Evolutionary conservation across 805 yeast genomes (phyloP), one percentile per base, ranked within the genome.

Genomic region (Millerozyma acaciae): DNA sequence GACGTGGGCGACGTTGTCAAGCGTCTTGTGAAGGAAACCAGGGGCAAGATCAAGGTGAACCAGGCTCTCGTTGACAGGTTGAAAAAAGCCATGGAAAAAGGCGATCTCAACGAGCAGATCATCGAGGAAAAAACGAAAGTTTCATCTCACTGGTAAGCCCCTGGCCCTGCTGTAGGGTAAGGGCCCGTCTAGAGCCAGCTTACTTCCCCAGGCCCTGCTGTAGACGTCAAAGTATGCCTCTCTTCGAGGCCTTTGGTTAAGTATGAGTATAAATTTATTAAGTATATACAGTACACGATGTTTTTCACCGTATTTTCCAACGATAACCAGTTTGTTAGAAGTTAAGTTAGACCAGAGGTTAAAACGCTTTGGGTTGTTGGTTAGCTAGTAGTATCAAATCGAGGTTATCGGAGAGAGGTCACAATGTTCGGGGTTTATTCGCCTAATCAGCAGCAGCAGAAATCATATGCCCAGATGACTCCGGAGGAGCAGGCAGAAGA

Each of bases 401-500:
- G n/a, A n/a, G n/a, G n/a, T n/a, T 8, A 20, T 20, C 10, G 13
- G 6, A 23, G 13, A 23, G 26, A 10, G 10, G 6, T 28, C 29
- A 49, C 35, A 43, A 63, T 64, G 56, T 60, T 63, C 44, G 72
- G 72, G 18, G 68, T 65, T 9, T 65, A 62, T 40, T 50, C 47
- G 6, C 63, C 63, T 13, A 62, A 55, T 2, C 53, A 47, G 41
- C 59, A 50, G 32, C 58, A 60, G 2, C 43, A 65, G 39, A 78
- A 74, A 56, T 63, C 80, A 6, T 65, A 70, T 38, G 60, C 73
- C 28, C 85, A 85, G 46, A 78, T 90, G 88, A 76, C 86, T 2
- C 89, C 80, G 26, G 96, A 89, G 43, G 96, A 89, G 55, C 96
- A 87, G 61, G 96, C 95, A 2, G 93, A 86, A 47, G 78, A 77